A percentile compares a stretch with the other conserved stretches of the same genome.
Evolutionary conservation across 1,284 basidiomycete species (phyloP).

Genomic region (Leccinum pallidistipes): DNA sequence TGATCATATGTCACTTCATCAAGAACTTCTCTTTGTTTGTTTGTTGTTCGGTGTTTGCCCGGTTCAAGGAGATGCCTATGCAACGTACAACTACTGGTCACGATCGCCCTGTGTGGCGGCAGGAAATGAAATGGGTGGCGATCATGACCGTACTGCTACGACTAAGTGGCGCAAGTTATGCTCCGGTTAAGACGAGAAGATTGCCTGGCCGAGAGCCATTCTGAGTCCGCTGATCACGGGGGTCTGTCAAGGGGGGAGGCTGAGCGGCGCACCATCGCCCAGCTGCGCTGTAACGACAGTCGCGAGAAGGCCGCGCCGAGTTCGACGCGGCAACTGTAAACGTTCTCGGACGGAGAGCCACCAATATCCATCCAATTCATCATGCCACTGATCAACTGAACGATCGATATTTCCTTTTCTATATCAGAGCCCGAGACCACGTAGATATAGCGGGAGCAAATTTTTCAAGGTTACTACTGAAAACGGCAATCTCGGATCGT

Average conservation of each 20-base stretch:
- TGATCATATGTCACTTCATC: not conserved
- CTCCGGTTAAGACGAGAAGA: constrained; percentile 1
- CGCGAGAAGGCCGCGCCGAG: constrained; percentile 16
- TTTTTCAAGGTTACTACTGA: constrained; percentile 20
- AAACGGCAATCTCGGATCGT: constrained; percentile 39
- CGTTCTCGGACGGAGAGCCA: not conserved
- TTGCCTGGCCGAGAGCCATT: not conserved
- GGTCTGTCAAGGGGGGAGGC: constrained; percentile 5
- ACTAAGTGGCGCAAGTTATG: not conserved
- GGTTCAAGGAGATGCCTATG: not conserved
- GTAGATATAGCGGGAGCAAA: constrained; percentile 18
- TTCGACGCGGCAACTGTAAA: not conserved
- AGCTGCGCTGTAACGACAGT: constrained; percentile 24
- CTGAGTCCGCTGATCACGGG: constrained; percentile 24
- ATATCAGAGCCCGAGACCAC: constrained; percentile 1
- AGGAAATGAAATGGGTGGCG: constrained; percentile 32
- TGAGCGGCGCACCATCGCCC: constrained; percentile 24
- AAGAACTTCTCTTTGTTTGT: not conserved
- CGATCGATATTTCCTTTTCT: not conserved
- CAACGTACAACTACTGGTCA: not conserved
- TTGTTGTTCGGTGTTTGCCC: not conserved
- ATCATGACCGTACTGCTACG: constrained; percentile 24
- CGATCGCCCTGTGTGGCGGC: constrained; percentile 24
- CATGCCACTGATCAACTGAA: not conserved
- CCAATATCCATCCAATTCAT: not conserved